Percentiles rank a stretch among this genome's conserved stretches.
Evolutionary conservation across 371 early-diverging fungal genomes (phyloP).

Genomic region (Saksenaea vasiformis): DNA sequence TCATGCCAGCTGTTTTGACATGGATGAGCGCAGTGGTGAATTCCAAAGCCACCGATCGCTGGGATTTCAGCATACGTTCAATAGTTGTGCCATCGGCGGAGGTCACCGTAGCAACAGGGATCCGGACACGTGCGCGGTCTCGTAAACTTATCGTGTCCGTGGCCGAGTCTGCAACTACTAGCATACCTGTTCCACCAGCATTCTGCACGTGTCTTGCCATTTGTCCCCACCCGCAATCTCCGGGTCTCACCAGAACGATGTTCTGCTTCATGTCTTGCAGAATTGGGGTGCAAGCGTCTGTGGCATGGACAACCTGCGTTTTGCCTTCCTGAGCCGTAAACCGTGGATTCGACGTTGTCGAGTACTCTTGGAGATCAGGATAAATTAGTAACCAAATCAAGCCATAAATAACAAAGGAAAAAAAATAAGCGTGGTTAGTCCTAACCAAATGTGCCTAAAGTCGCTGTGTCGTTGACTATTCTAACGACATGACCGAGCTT

Average conservation of each 20-base stretch:
- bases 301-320: neutral
- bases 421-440: neutral
- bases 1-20: slow-evolving; percentile 2
- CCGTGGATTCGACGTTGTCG: neutral
- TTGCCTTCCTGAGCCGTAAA: neutral
- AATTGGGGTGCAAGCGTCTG: slow-evolving; percentile 12
- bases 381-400: neutral
- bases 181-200: slow-evolving; percentile 15
- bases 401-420: neutral
- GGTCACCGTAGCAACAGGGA: slow-evolving; percentile 15
- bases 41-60: slow-evolving; percentile 12
- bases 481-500: slow-evolving; percentile 12
- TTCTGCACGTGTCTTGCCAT: slow-evolving; percentile 20
- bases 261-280: slow-evolving; percentile 14
- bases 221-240: slow-evolving; percentile 15
- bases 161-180: slow-evolving; percentile 3
- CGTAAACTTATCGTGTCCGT: slow-evolving; percentile 12
- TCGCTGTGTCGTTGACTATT: neutral
- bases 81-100: slow-evolving; percentile 9
- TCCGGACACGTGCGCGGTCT: slow-evolving; percentile 6
- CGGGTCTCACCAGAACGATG: slow-evolving; percentile 17
- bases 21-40: slow-evolving; percentile 5
- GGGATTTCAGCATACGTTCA: neutral
- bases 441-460: slow-evolving; percentile 1
- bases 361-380: neutral